Conservation (phyloP, 768 basidiomycete genomes). For the Collybia sordida region DNA sequence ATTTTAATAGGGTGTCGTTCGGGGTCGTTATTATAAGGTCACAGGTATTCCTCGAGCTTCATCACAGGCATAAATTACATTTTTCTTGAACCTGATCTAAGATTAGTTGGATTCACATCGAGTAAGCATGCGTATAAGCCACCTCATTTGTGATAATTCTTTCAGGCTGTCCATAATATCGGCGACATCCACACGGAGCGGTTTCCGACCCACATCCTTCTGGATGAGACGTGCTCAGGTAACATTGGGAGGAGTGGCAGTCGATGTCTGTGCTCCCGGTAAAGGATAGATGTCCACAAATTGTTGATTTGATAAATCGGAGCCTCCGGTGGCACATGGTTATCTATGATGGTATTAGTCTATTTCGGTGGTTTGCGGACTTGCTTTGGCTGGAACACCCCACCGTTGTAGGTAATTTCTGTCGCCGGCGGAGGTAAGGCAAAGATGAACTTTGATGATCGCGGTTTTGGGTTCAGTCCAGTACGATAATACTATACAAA, state of each 20-base stretch:
- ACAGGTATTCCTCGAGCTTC: not conserved
- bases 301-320: constrained; percentile 44
- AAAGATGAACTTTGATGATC: constrained; percentile 28
- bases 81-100: constrained; percentile 33
- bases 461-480: constrained; percentile 36
- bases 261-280: constrained; percentile 46
- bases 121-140: constrained; percentile 11
- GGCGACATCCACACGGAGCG: constrained; percentile 46
- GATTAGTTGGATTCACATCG: not conserved
- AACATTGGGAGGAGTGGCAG: constrained; percentile 47
- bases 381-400: constrained; percentile 15
- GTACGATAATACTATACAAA: constrained; percentile 20
- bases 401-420: constrained; percentile 22
- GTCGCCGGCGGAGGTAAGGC: constrained; percentile 57
- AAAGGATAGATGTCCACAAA: constrained; percentile 59
- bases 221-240: constrained; percentile 50
- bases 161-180: constrained; percentile 62
- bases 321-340: constrained; percentile 69
- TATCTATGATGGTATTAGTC: constrained; percentile 12
- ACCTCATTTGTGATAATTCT: constrained; percentile 48
- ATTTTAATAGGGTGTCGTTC: not conserved
- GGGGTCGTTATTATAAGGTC: not conserved
- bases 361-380: constrained; percentile 23
- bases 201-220: constrained; percentile 34
- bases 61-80: constrained; percentile 34